Base-by-base conservation (phyloP, 805 yeast genomes). In the Candida ascalaphidarum region DNA sequence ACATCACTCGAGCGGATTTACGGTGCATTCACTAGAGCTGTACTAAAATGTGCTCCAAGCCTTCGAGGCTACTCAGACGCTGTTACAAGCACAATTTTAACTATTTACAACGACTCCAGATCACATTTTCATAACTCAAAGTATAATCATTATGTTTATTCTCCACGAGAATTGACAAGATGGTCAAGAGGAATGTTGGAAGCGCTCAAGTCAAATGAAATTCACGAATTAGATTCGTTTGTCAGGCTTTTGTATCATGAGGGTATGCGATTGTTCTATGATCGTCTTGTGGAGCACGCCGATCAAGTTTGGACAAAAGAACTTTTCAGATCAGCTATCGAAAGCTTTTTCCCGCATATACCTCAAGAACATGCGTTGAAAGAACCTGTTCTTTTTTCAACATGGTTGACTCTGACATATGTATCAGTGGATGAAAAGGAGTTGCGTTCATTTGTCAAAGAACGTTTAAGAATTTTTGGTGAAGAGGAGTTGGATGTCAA, bases 131-230 rank as follows among this genome's bases (percentile, higher is more conserved):
- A n/a, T n/a, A n/a, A n/a, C n/a, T n/a, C n/a, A n/a, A 25, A 33
- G 0, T 34, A 43, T 2, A 55, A 71, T 1, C 89, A 82, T 44
- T 84, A 85, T 42, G 58, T 83, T 1, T 81, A 79, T 46, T 78
- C 94, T 14, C 97, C 97, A 0, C 74, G 97, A 49, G 97, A 88
- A 48, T 62, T 88, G 10, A 85, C 96, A 0, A 60, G 97, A 32
- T 84, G 95, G 94, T 62, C 74, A 2, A 65, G 81, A 33, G 94
- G 95, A n/a, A 51, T 88, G 1, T 64, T 72, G 25, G 70, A 67
- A 20, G 73, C 76, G 0, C 41, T 70, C 18, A 50, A 42, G 30
- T 58, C 52, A 7, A 49, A 52, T 3, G 63, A 58, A 1, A 45
- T 54, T 10, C 36, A 62, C 6, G 36, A 44, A 6, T 43, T 76